These are phyloP conservation scores for Mortierella sp. DNA, from an alignment of 371 early-diverging fungal species.

Conservation along the genomic window DNA sequence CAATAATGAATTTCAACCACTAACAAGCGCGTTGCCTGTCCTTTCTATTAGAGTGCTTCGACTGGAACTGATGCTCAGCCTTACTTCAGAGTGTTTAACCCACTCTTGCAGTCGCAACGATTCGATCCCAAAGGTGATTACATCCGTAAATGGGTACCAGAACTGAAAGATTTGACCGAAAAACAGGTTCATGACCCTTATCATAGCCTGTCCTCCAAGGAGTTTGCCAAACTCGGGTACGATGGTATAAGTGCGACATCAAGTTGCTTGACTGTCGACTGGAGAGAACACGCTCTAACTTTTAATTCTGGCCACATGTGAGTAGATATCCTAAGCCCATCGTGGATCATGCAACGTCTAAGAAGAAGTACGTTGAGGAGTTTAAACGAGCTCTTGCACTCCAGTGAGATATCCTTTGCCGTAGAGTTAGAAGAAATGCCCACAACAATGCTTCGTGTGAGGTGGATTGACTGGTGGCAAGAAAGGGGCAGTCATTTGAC, in stretches of 20 bases:
- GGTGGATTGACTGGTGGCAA: no score
- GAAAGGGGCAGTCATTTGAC: no score
- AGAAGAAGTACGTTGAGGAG: constrained; percentile 39
- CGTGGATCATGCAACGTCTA: constrained; percentile 61
- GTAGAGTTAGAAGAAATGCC: no score
- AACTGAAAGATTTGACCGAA: constrained; percentile 44
- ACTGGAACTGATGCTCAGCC: constrained; percentile 78
- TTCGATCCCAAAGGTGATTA: constrained; percentile 68
- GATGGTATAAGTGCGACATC: background rate
- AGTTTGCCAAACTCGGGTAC: constrained; percentile 56
- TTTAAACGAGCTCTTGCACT: constrained; percentile 39
- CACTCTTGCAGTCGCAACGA: constrained; percentile 52
- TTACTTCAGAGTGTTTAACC: constrained; percentile 78
- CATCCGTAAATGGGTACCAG: constrained; percentile 61
- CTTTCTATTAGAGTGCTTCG: constrained; percentile 56
- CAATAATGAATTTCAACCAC: constrained; percentile 7
- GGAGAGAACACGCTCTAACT: no score
- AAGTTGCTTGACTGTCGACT: no score
- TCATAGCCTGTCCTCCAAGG: constrained; percentile 24
- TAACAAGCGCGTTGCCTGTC: background rate
- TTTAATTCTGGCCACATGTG: background rate
- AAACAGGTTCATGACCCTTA: constrained; percentile 58
- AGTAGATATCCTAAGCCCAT: constrained; percentile 61
- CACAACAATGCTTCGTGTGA: no score
- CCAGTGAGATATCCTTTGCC: background rate